Conservation (phyloP, 225 moss, liverwort and hornwort species). For the Neckera pumila region DNA sequence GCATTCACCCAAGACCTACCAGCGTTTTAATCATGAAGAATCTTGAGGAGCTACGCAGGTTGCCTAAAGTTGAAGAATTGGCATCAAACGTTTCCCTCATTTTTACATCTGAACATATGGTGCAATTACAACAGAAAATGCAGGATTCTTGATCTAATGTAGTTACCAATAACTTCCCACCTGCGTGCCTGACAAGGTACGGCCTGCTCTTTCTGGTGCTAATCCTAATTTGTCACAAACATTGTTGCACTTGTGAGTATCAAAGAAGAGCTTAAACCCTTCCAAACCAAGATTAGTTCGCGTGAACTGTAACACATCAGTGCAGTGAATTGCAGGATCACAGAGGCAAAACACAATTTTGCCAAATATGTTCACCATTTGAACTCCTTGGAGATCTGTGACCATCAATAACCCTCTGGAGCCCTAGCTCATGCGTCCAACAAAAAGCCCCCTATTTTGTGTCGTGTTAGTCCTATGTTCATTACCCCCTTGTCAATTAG, state of each 20-base stretch:
- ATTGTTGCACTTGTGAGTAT: slow-evolving; percentile 52
- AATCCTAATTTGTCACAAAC: slow-evolving; percentile 36
- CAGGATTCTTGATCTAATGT: background rate
- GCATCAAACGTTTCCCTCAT: background rate
- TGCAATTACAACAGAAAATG: background rate
- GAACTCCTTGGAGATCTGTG: slow-evolving; percentile 85
- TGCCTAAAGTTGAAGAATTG: background rate
- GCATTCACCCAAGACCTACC: too few species aligned
- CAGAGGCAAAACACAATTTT: slow-evolving; percentile 76
- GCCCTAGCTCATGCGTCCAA: slow-evolving; percentile 87
- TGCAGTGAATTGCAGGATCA: slow-evolving; percentile 91
- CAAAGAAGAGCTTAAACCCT: slow-evolving; percentile 46
- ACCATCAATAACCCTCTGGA: slow-evolving; percentile 83
- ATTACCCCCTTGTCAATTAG: too few species aligned
- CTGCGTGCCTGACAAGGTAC: slow-evolving; percentile 29
- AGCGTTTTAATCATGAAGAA: background rate
- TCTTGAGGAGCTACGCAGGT: background rate
- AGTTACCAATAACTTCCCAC: slow-evolving; percentile 34
- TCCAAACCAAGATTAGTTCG: slow-evolving; percentile 37
- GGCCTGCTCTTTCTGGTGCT: slow-evolving; percentile 20
- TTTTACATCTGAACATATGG: background rate
- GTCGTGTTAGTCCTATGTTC: too few species aligned
- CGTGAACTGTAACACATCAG: slow-evolving; percentile 64
- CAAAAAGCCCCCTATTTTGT: too few species aligned
- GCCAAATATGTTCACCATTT: slow-evolving; percentile 35